Evolutionary conservation across 139 green algal genomes (phyloP).

Genomic region (Chlamydomonas incerta): DNA sequence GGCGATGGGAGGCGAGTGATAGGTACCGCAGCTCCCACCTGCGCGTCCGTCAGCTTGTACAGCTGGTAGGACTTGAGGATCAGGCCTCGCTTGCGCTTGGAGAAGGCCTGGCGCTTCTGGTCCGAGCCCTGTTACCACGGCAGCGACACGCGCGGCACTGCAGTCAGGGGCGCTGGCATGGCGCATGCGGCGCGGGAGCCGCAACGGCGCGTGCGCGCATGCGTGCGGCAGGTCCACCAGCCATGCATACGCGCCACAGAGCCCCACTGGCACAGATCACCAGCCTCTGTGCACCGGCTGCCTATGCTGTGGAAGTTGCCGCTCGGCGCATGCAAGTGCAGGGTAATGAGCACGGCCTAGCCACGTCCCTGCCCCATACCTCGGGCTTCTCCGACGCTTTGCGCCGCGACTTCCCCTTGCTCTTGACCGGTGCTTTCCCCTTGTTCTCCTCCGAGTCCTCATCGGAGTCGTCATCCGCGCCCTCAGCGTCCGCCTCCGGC

Average conservation of each 20-base stretch:
- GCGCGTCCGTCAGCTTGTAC: constrained; percentile 64
- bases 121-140: constrained; percentile 69
- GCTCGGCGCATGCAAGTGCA: neutral
- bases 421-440: constrained; percentile 15
- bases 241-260: no score
- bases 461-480: neutral
- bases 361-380: constrained; percentile 4
- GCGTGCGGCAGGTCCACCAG: neutral
- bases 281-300: neutral
- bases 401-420: constrained; percentile 35
- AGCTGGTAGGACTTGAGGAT: constrained; percentile 75
- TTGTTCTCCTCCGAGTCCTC: constrained; percentile 1
- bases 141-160: no score
- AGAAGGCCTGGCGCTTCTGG: constrained; percentile 71
- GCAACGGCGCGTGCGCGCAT: neutral
- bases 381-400: constrained; percentile 58
- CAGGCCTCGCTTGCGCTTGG: constrained; percentile 72
- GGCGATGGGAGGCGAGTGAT: no score
- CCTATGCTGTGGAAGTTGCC: neutral
- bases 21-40: no score
- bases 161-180: neutral
- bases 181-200: neutral
- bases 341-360: neutral
- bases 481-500: neutral
- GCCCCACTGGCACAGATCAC: no score